Conservation (phyloP, 2,329 filamentous ascomycete species). For the Lecanosticta acicola region DNA sequence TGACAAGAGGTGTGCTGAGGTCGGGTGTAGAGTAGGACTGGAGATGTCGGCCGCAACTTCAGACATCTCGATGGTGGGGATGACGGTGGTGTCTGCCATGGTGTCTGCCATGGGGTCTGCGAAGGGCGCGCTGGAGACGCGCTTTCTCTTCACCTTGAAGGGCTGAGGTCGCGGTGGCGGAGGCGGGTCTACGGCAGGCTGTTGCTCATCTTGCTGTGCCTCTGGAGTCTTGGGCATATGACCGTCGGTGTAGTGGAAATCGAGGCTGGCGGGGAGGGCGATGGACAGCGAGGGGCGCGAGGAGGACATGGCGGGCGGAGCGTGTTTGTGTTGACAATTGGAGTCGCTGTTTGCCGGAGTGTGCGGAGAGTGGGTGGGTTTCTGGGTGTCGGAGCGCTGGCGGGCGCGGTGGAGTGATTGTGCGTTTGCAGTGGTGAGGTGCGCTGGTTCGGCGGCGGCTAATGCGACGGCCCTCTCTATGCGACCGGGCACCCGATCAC, state of each 20-base stretch:
- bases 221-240: constrained; percentile 43
- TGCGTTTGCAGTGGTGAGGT: not conserved
- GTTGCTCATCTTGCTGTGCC: constrained; percentile 22
- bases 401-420: not conserved
- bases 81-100: constrained; percentile 30
- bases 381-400: not conserved
- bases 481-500: not conserved
- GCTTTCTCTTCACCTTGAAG: constrained; percentile 45
- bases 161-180: constrained; percentile 44
- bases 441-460: not conserved
- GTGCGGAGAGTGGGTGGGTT: not conserved
- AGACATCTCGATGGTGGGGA: constrained; percentile 48
- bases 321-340: not conserved
- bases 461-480: not conserved
- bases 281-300: constrained; percentile 44
- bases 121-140: constrained; percentile 27
- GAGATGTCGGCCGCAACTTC: constrained; percentile 30
- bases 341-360: not conserved
- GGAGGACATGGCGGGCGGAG: constrained; percentile 28
- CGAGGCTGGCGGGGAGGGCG: constrained; percentile 47
- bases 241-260: constrained; percentile 41
- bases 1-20: constrained; percentile 38
- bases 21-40: constrained; percentile 27
- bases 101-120: constrained; percentile 12
- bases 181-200: constrained; percentile 33